phyloP scores from a whole-genome alignment of 2,329 filamentous ascomycete genomes.

The Penicillium sp. region DNA sequence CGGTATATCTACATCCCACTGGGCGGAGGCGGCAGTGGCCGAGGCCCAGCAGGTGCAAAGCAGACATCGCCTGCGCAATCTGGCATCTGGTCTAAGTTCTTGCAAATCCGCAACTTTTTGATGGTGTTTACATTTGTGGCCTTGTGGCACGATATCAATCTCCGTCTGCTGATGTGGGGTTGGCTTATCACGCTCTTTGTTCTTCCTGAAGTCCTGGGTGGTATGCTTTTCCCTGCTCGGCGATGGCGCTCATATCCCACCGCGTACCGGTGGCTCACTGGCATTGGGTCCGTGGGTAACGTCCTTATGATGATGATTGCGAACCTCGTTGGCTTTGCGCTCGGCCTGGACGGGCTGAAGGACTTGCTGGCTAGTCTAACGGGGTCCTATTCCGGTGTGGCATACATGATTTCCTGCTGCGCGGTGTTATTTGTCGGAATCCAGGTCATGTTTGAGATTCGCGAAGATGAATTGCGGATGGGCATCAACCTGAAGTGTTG shows the following conservation, averaged over 20 bases:
- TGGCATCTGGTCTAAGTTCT: constrained; percentile 49
- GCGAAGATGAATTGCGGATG: constrained; percentile 78
- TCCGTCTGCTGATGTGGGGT: constrained; percentile 89
- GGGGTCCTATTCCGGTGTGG: constrained; percentile 71
- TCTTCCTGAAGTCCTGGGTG: constrained; percentile 77
- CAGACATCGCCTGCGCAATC: constrained; percentile 49
- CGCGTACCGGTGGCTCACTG: constrained; percentile 76
- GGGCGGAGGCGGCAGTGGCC: constrained; percentile 61
- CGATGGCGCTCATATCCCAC: constrained; percentile 71
- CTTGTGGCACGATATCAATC: constrained; percentile 95
- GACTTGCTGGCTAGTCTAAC: constrained; percentile 75
- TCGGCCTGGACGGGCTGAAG: constrained; percentile 84
- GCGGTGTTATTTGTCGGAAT: constrained; percentile 77
- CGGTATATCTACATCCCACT: constrained; percentile 93
- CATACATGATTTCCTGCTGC: constrained; percentile 73
- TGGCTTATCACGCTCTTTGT: constrained; percentile 96
- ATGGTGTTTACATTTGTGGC: constrained; percentile 95
- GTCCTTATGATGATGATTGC: constrained; percentile 94
- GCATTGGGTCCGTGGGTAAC: constrained; percentile 77
- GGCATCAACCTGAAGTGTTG: constrained; percentile 84
- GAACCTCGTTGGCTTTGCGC: constrained; percentile 91
- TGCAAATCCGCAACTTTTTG: constrained; percentile 73
- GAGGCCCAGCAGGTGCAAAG: constrained; percentile 26
- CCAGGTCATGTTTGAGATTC: constrained; percentile 95
- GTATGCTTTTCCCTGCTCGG: constrained; percentile 69